Base-by-base conservation (phyloP, 202 grass and related monocot species). In the Panicum virgatum region DNA sequence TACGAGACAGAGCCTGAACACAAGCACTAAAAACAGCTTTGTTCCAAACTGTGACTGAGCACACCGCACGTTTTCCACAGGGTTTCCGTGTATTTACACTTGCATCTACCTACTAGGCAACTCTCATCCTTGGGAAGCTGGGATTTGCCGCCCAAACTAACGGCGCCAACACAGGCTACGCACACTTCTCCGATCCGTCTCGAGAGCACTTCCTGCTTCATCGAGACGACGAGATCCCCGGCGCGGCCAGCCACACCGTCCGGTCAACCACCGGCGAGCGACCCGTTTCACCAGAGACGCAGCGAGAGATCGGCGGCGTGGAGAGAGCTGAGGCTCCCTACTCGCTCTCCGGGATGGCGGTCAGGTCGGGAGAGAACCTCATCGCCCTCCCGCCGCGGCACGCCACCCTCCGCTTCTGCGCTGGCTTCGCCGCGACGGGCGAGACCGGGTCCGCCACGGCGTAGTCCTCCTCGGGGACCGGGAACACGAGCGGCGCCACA, bases 341-440 rank as follows among this genome's bases (percentile, higher is more conserved):
- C 77, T 89, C 81, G 54, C 39, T 82, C 77, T 98, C 95, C 0
- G 76, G 69, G 85, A 98, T 98, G 69, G 88, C 86, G 16, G 76
- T 78, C 39, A 98, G 66, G 71, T 86, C 86, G 30, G 95, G 86
- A 0, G 80, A 76, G 79, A 98, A 98, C 30, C 79, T 91, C 22
- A 72, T 62, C 30, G 86, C 43, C 52, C 75, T 80, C 7, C 83
- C 75, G 61, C 66, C 74, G 0, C 80, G 76, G 43, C 34, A 77
- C 29, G 69, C 89, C 46, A 74, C 81, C 70, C 82, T 83, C 38
- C 57, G 20, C 54, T 69, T 79, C 75, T 30, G 51, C 66, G 8
- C 5, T 50, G 56, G 30, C 29, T 83, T 72, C 42, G 36, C 15
- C 40, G 36, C 37, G 12, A 50, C 54, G 3, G 47, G 62, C 13